Evolutionary conservation across 202 grass and related monocot species (phyloP).

Genomic region (Eragrostis tef): DNA sequence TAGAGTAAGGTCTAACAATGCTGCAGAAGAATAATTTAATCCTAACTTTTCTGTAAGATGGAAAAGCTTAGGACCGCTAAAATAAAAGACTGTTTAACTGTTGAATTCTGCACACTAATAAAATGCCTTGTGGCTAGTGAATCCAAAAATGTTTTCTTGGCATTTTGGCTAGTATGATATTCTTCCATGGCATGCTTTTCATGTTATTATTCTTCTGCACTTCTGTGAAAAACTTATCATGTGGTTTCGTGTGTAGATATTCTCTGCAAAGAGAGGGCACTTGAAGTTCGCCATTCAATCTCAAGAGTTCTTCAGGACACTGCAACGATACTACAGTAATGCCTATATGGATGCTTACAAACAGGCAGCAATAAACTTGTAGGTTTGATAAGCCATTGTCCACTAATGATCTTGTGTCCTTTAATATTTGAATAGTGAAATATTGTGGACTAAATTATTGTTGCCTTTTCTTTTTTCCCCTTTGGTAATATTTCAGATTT

Average conservation of each 20-base stretch:
- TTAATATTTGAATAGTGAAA: slow-evolving; percentile 34
- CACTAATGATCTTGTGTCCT: slow-evolving; percentile 14
- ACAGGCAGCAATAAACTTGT: slow-evolving; percentile 97
- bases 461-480: slow-evolving; percentile 40
- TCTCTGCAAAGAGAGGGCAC: slow-evolving; percentile 87
- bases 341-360: slow-evolving; percentile 91
- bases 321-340: slow-evolving; percentile 95
- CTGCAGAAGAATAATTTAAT: slow-evolving; percentile 12
- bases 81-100: slow-evolving; percentile 16
- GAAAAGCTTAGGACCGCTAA: not conserved
- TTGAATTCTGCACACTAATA: not conserved
- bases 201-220: slow-evolving; percentile 28
- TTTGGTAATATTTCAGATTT: slow-evolving; percentile 64
- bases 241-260: slow-evolving; percentile 73
- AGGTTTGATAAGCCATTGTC: slow-evolving; percentile 49
- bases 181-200: slow-evolving; percentile 17
- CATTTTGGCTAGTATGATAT: not conserved
- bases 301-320: slow-evolving; percentile 86
- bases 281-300: slow-evolving; percentile 75
- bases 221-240: slow-evolving; percentile 26
- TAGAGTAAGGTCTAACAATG: slow-evolving; percentile 16
- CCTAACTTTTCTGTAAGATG: slow-evolving; percentile 2
- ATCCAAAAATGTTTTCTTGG: slow-evolving; percentile 1
- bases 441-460: slow-evolving; percentile 43
- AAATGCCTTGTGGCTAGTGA: not conserved